A percentile compares a stretch with the other conserved stretches of the same genome.
phyloP scores from a whole-genome alignment of 257 asterid species.

The Datura wrightii region DNA sequence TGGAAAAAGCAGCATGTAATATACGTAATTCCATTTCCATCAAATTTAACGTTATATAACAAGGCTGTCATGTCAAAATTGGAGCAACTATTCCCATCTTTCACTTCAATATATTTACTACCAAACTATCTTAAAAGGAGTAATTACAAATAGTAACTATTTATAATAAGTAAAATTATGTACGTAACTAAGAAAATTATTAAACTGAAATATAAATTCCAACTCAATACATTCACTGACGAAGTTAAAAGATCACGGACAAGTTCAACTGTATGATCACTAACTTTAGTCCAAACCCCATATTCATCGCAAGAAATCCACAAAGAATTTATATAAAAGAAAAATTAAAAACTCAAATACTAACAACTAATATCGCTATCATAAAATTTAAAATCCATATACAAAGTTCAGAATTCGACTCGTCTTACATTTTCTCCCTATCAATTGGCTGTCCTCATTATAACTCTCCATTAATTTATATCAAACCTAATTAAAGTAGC shows the following conservation, averaged over 20 bases:
- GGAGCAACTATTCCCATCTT: conserved; percentile 47
- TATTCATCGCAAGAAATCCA: too few relatives aligned
- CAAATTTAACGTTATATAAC: conserved; percentile 48
- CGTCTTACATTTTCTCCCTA: neutral
- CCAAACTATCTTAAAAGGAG: neutral
- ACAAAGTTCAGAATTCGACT: neutral
- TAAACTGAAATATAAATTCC: too few relatives aligned
- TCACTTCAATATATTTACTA: neutral
- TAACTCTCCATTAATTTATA: neutral
- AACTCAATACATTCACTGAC: too few relatives aligned
- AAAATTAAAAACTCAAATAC: neutral
- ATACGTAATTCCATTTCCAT: conserved; percentile 51
- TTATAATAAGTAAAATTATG: neutral
- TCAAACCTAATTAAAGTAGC: neutral
- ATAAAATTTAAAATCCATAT: neutral
- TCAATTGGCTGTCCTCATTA: neutral
- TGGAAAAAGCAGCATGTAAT: conserved; percentile 43
- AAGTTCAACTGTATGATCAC: neutral
- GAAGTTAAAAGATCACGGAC: neutral
- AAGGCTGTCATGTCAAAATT: conserved; percentile 64
- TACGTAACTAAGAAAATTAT: too few relatives aligned
- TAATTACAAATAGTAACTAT: neutral
- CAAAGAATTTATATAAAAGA: neutral
- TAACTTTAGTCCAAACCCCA: neutral
- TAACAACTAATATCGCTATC: neutral